phyloP scores from a whole-genome alignment of 768 basidiomycete species.

The Saitozyma sp. region DNA sequence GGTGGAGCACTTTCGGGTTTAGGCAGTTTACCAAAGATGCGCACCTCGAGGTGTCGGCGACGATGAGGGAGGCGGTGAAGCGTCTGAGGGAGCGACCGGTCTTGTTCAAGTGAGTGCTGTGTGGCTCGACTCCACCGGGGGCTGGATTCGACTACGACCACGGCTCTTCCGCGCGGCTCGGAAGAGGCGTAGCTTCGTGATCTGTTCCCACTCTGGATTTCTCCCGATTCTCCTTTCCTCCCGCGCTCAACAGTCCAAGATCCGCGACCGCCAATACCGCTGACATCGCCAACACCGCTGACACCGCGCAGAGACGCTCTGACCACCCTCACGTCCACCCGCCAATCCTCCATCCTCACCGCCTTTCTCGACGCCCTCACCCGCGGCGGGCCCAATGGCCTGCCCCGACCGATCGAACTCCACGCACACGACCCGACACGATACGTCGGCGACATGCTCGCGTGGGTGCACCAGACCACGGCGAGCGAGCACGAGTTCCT shows the following conservation, averaged over 20 bases:
- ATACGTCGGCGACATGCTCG: conserved; percentile 97
- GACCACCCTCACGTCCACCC: conserved; percentile 71
- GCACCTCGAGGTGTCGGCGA: conserved; percentile 64
- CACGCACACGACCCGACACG: conserved; percentile 97
- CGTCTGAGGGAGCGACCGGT: conserved; percentile 76
- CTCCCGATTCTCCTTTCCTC: no score
- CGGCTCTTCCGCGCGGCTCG: no score
- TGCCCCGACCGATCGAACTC: conserved; percentile 90
- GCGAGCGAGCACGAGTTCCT: conserved; percentile 94
- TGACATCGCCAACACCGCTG: no score
- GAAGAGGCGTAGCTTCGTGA: no score
- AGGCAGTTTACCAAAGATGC: conserved; percentile 72
- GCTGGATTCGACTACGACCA: no score
- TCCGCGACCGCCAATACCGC: no score
- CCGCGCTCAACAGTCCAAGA: no score
- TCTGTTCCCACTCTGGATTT: no score
- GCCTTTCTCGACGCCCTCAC: conserved; percentile 85
- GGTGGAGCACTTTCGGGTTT: conserved; percentile 84
- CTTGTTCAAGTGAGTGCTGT: conserved; percentile 64
- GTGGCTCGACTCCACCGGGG: no score
- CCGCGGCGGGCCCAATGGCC: conserved; percentile 76
- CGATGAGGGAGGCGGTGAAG: conserved; percentile 69
- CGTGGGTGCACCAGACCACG: conserved; percentile 95
- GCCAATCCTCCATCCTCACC: conserved; percentile 75
- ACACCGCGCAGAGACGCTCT: conserved; percentile 67